A percentile compares a stretch with the other conserved stretches of the same genome.
Conservation (phyloP, 1,284 basidiomycete species). For the Pseudozyma sp. region DNA sequence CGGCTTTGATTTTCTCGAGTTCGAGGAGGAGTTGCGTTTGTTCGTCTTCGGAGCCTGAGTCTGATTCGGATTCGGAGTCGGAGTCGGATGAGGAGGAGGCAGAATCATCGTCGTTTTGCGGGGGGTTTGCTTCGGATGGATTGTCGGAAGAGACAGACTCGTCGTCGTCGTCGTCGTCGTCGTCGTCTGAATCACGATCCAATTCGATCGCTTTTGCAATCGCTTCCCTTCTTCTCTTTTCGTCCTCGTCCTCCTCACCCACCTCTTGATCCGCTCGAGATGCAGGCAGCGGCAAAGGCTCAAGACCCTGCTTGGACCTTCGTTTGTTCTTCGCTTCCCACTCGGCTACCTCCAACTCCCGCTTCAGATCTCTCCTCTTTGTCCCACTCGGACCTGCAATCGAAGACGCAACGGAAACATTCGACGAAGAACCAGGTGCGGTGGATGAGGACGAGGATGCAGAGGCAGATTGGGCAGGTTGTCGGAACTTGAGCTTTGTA, state of each 20-base stretch:
- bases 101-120: neutral
- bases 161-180: slow-evolving; percentile 12
- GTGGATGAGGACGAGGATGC: neutral
- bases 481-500: slow-evolving; percentile 65
- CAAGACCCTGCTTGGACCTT: slow-evolving; percentile 29
- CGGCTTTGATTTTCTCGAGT: slow-evolving; percentile 63
- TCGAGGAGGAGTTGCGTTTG: slow-evolving; percentile 57
- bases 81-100: neutral
- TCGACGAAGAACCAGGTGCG: too few species aligned
- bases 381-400: neutral
- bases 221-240: slow-evolving; percentile 17
- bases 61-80: slow-evolving; percentile 5
- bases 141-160: neutral
- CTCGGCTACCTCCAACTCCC: slow-evolving; percentile 57
- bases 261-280: slow-evolving; percentile 2
- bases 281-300: slow-evolving; percentile 5
- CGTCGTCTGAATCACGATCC: slow-evolving; percentile 24
- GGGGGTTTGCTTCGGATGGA: too few species aligned
- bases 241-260: slow-evolving; percentile 23
- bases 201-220: slow-evolving; percentile 18
- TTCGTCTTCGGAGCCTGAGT: slow-evolving; percentile 43
- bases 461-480: slow-evolving; percentile 28
- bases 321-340: slow-evolving; percentile 41
- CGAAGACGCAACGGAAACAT: too few species aligned
- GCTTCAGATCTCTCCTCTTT: slow-evolving; percentile 56